Evolutionary conservation across 495 filamentous ascomycete species (phyloP), one percentile per base, ranked within the genome.

Genomic region (Tuber magnatum): DNA sequence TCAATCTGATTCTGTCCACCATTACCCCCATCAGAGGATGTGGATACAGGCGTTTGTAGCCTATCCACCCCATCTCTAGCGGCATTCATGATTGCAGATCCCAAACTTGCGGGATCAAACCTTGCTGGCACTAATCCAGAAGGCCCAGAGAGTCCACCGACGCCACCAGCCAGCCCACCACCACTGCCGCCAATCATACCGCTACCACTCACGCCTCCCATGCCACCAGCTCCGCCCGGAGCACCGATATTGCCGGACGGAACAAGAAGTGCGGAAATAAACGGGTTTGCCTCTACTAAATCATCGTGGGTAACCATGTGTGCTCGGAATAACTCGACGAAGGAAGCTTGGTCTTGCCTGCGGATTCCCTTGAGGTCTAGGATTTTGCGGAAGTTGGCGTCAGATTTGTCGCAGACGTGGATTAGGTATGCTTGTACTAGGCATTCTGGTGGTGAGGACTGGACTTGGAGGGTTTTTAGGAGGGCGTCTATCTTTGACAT

Each of bases 351-450:
- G 76, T 98, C 94, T 76, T 88, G 87, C 76, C 91, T 92, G 79
- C 92, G 88, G 76, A 97, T 91, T 74, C 92, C 93, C 81, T 97
- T 97, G 77, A 97, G 87, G 70, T 99, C 95, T 51, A 99, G 91
- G 75, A 99, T 92, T 84, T 97, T 97, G 77, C 91, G 90, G 89
- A 99, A 99, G 86, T 99, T 99, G 76, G 91, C 88, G 83, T 97
- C 92, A 83, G 91, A 94, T 70, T 89, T 88, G 85, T 97, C 94
- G 80, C 90, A 92, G 78, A 98, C 94, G 84, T 97, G 92, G 82
- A 96, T 93, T 44, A 98, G 89, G 84, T 99, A 99, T 69, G 94
- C 96, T 85, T 97, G 95, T 4, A 98, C 93, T 42, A 99, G 90
- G 8, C 92, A 95, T 85, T 99, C 95, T 2, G 94, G 89, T 1